A percentile compares a stretch with the other conserved stretches of the same genome.
These are phyloP conservation scores for Claviceps monticola DNA, from an alignment of 2,329 filamentous ascomycete species.

Conservation along the genomic window DNA sequence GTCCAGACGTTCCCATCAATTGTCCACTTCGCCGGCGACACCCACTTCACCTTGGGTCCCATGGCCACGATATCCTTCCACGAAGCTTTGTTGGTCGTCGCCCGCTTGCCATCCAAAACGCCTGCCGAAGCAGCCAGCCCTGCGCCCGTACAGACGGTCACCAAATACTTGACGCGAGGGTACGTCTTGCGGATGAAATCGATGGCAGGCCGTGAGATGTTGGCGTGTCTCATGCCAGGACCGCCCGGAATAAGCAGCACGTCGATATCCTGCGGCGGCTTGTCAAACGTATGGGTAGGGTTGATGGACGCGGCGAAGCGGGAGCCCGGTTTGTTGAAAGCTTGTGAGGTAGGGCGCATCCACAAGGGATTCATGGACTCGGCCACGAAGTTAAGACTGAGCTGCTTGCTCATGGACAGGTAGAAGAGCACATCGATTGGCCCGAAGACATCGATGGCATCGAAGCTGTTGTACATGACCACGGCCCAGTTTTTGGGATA, in stretches of 20 bases:
- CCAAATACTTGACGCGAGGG: conserved; percentile 37
- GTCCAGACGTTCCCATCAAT: conserved; percentile 52
- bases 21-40: conserved; percentile 47
- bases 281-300: conserved; percentile 36
- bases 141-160: conserved; percentile 54
- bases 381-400: conserved; percentile 26
- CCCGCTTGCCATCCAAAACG: conserved; percentile 42
- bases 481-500: conserved; percentile 5
- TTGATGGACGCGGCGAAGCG: conserved; percentile 20
- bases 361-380: conserved; percentile 24
- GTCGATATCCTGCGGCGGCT: conserved; percentile 30
- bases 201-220: conserved; percentile 21
- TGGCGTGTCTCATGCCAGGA: conserved; percentile 24
- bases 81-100: conserved; percentile 50
- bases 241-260: conserved; percentile 53
- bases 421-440: conserved; percentile 30
- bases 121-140: conserved; percentile 43
- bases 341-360: conserved; percentile 14
- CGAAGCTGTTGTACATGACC: conserved; percentile 5
- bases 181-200: conserved; percentile 26
- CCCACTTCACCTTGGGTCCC: conserved; percentile 41
- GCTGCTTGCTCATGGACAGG: conserved; percentile 17
- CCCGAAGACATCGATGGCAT: conserved; percentile 23
- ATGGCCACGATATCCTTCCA: conserved; percentile 32
- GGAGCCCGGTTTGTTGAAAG: conserved; percentile 9